A percentile compares a stretch with the other conserved stretches of the same genome.
Conservation (phyloP, 2,329 filamentous ascomycete genomes). For the Ophiostoma ulmi region DNA sequence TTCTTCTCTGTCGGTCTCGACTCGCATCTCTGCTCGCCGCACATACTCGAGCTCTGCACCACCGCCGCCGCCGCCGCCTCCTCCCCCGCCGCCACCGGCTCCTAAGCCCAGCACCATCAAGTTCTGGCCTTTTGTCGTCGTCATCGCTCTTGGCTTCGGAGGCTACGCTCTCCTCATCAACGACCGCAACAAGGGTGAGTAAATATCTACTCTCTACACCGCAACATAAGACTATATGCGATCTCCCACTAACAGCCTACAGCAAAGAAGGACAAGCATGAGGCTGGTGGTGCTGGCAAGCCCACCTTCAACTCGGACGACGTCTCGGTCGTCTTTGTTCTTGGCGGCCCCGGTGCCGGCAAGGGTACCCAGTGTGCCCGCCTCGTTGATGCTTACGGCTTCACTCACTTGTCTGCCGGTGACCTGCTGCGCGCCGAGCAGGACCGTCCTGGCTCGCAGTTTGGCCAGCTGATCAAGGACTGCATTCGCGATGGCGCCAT, state of each 20-base stretch:
- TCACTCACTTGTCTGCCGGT: constrained; percentile 88
- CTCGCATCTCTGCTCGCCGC: constrained; percentile 15
- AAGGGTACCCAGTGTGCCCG: constrained; percentile 95
- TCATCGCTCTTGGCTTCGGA: constrained; percentile 45
- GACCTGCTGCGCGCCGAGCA: constrained; percentile 93
- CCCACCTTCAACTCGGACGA: constrained; percentile 62
- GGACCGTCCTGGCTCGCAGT: constrained; percentile 76
- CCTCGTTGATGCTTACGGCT: constrained; percentile 80
- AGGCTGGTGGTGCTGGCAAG: constrained; percentile 2
- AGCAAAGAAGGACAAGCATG: not conserved
- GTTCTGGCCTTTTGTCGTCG: constrained; percentile 53
- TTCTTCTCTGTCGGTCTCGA: not conserved
- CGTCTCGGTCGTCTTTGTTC: constrained; percentile 92
- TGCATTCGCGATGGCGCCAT: constrained; percentile 94
- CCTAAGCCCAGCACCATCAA: constrained; percentile 38
- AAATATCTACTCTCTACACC: not conserved
- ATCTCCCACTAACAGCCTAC: not conserved
- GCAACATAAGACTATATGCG: too few relatives aligned
- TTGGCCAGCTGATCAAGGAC: constrained; percentile 84
- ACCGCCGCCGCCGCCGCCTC: not conserved
- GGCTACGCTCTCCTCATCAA: constrained; percentile 50
- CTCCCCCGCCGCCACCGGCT: constrained; percentile 24
- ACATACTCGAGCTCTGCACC: constrained; percentile 18
- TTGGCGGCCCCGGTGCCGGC: constrained; percentile 89
- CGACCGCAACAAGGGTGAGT: constrained; percentile 33